Evolutionary conservation across 306 rosid species (phyloP), one percentile per base, ranked within the genome.

Genomic region (Cucurbita argyrosperma): DNA sequence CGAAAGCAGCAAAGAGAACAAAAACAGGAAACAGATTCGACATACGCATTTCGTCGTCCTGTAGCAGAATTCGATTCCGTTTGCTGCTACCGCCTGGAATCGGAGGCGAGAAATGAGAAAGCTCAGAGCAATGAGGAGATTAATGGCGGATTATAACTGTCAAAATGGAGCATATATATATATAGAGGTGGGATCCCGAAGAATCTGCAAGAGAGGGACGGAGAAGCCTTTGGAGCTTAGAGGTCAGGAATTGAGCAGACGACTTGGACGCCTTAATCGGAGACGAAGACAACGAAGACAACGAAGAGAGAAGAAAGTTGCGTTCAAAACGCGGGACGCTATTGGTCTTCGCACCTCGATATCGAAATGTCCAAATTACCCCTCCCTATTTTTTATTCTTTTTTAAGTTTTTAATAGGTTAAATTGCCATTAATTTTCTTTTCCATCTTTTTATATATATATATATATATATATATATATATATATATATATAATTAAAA

Each of bases 1-100:
- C 55, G 23, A 83, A 74, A 77, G 58, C 52, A 13, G 84, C 80
- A 52, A 85, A 35, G 18, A 79, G 53, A 58, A 80, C 59, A 76
- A 81, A 23, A 70, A 86, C n/a, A 0, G 77, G 4, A 2, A 51
- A 10, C 47, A 79, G 43, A 10, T 72, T 19, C 18, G 39, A 4
- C 61, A 77, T 53, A 14, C 21, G 80, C 63, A 13, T 74, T 74
- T 54, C 74, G 58, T 66, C 49, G n/a, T 39, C 75, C 79, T 72
- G 70, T 50, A 10, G 51, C 70, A 21, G 38, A 39, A 76, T 18
- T 57, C 14, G 7, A 57, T 18, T 42, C 8, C 35, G 43, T 21
- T 15, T 8, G 35, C 35, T 30, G 3, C 35, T 30, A 30, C 2
- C 9, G 21, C 5, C 37, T 49, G 7, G 70, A 66, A 47, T 65